phyloP scores from a whole-genome alignment of 2,329 filamentous ascomycete species.

The Xylaria digitata region DNA sequence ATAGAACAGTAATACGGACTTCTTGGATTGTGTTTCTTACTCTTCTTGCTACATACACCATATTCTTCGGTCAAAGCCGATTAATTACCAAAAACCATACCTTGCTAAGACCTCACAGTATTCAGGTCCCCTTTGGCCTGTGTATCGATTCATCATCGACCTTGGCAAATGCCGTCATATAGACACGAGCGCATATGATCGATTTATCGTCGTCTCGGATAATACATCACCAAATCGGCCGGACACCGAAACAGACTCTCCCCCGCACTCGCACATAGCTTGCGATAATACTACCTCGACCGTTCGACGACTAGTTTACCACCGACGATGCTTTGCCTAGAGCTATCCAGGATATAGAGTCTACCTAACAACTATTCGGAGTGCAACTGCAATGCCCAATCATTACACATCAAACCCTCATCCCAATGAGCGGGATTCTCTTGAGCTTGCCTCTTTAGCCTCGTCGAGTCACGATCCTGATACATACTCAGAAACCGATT shows the following conservation, averaged over 20 bases:
- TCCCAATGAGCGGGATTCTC: slow-evolving; percentile 79
- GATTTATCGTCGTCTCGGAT: slow-evolving; percentile 10
- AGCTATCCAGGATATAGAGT: slow-evolving; percentile 27
- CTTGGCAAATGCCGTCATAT: slow-evolving; percentile 33
- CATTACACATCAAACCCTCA: slow-evolving; percentile 59
- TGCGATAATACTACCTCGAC: slow-evolving; percentile 2
- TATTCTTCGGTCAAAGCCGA: not conserved
- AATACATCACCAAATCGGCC: slow-evolving; percentile 3
- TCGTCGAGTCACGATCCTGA: slow-evolving; percentile 77
- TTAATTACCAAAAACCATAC: slow-evolving; percentile 4
- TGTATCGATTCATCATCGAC: slow-evolving; percentile 22
- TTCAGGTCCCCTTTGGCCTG: not conserved
- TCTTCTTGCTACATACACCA: not conserved
- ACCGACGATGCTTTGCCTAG: slow-evolving; percentile 29
- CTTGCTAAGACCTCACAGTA: slow-evolving; percentile 5
- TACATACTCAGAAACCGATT: slow-evolving; percentile 74
- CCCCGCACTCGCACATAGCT: not conserved
- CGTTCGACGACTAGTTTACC: not conserved
- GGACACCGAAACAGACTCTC: slow-evolving; percentile 20
- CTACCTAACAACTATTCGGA: slow-evolving; percentile 15
- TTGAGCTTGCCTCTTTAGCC: slow-evolving; percentile 94
- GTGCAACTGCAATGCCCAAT: slow-evolving; percentile 51
- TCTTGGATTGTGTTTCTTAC: slow-evolving; percentile 7
- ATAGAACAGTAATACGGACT: slow-evolving; percentile 25
- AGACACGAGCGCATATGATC: slow-evolving; percentile 4